Evolutionary conservation across 768 basidiomycete genomes (phyloP), one percentile per base, ranked within the genome.

Genomic region (Podaxis sp.): DNA sequence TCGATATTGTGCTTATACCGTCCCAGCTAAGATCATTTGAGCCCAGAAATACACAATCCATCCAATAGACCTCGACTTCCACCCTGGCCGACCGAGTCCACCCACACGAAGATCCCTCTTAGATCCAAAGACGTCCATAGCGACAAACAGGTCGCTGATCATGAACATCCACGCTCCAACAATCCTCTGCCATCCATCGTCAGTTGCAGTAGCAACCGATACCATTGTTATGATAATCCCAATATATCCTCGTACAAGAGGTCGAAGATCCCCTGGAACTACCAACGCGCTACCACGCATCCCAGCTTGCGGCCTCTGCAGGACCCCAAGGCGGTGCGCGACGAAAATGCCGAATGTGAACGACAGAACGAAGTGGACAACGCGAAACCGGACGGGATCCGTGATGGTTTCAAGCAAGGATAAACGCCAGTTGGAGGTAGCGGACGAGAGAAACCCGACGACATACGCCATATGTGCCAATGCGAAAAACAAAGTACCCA

Each of bases 91-190:
- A 36, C 17, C 22, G 53, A 54, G 2, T 40, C 28, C 24, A 6
- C 30, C 46, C 39, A n/a, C 4, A 36, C 36, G n/a, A 17, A 52
- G 13, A 26, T 53, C 42, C 49, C 63, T 53, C 49, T 64, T 68
- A 51, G 57, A 58, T 12, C 63, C 68, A 63, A 71, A 70, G 3
- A 65, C 65, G 44, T 69, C 66, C 3, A 61, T 59, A 8, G 68
- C 71, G n/a, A 70, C 65, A 60, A 73, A 71, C 2, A 71, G 30
- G 54, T 70, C 70, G 63, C 72, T 70, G 52, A 69, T 63, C 68
- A 71, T 65, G 63, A 71, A 68, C 22, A 68, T 59, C 68, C 71
- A 70, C 1, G 68, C 68, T 8, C 68, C 65, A 2, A 65, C 44
- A 33, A 65, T 71, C 48, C 57, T 67, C 46, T 71, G 69, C 38